A percentile compares a stretch with the other conserved stretches of the same genome.
phyloP scores from a whole-genome alignment of 2,329 filamentous ascomycete species.

The Sporothrix brasiliensis region DNA sequence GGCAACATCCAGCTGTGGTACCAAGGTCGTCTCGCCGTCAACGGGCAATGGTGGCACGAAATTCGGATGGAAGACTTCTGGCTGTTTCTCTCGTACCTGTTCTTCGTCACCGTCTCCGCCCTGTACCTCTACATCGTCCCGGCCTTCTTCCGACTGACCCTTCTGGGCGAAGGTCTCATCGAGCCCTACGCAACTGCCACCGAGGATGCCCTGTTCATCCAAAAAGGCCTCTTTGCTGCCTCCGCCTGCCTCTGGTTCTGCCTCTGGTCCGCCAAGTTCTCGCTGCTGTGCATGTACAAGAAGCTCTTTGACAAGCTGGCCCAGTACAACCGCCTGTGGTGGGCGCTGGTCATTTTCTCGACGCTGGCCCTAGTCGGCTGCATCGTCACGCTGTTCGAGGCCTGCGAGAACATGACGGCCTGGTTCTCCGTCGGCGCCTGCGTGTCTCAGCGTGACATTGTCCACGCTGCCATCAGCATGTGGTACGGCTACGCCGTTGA shows the following conservation, averaged over 20 bases:
- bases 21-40: neutral
- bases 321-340: neutral
- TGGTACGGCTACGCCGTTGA: conserved; percentile 9
- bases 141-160: neutral
- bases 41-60: neutral
- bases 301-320: conserved; percentile 13
- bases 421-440: neutral
- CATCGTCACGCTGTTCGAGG: conserved; percentile 7
- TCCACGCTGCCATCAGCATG: conserved; percentile 2
- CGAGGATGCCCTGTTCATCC: neutral
- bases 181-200: neutral
- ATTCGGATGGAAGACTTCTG: neutral
- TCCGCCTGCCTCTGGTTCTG: conserved; percentile 10
- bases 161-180: neutral
- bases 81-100: conserved; percentile 5
- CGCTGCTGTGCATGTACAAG: conserved; percentile 19
- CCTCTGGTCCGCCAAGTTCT: conserved; percentile 12
- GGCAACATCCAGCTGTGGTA: neutral
- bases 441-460: neutral
- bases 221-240: neutral
- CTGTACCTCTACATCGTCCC: conserved; percentile 7
- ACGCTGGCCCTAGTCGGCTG: neutral
- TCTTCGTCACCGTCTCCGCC: neutral
- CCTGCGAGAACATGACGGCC: neutral
- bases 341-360: neutral